These are phyloP conservation scores for Aureoboletus auriporus DNA, from an alignment of 768 basidiomycete species.

Conservation along the genomic window DNA sequence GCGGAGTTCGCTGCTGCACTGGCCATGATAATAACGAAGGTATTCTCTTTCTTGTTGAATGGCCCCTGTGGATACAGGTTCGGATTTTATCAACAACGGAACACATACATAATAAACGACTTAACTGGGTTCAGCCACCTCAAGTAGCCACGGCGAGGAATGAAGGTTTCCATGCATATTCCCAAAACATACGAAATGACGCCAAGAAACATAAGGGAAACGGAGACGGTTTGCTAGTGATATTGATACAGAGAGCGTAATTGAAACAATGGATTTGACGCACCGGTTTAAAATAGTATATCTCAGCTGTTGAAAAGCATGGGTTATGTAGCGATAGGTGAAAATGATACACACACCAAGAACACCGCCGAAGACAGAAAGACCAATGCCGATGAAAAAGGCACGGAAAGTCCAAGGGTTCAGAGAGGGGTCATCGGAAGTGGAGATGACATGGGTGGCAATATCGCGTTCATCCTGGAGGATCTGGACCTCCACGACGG, in stretches of 20 bases:
- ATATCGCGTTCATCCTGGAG: constrained; percentile 45
- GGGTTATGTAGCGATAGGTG: background rate
- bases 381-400: constrained; percentile 51
- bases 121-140: constrained; percentile 47
- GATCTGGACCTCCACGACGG: constrained; percentile 8
- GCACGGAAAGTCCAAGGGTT: constrained; percentile 40
- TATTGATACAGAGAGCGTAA: background rate
- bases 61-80: constrained; percentile 35
- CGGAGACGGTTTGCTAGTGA: constrained; percentile 46
- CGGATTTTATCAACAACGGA: background rate
- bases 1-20: constrained; percentile 53
- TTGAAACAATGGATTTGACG: background rate
- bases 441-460: constrained; percentile 43
- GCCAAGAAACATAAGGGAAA: constrained; percentile 53
- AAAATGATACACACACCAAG: constrained; percentile 33
- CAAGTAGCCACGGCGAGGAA: constrained; percentile 42
- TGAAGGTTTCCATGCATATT: constrained; percentile 40
- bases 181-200: constrained; percentile 50
- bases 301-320: constrained; percentile 39
- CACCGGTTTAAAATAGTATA: constrained; percentile 60
- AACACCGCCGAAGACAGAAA: constrained; percentile 51
- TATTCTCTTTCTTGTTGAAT: constrained; percentile 60
- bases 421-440: constrained; percentile 28
- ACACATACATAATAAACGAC: background rate
- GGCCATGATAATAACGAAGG: constrained; percentile 54